Evolutionary conservation across 1,139 yeast species (phyloP), one percentile per base, ranked within the genome.

Genomic region (Suhomyces bribrorum): DNA sequence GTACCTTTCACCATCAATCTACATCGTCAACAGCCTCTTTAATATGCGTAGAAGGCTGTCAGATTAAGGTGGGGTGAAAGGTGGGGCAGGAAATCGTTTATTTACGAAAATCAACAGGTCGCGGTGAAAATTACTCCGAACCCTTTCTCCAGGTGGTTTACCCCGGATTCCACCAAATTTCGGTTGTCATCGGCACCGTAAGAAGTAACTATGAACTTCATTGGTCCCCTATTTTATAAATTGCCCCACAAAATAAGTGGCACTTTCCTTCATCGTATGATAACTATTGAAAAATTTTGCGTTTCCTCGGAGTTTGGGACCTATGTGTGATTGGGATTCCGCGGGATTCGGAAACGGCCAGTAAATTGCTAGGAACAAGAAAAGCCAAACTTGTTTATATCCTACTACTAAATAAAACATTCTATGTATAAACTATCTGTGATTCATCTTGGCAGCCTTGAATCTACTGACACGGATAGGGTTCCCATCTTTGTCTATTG

Each of bases 401-500:
- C 11, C 23, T 20, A 20, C 11, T 20, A 20, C 8, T 8, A n/a
- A n/a, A 8, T 4, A 20, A 20, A 20, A 20, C 8, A 8, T 20
- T 8, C 11, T 20, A 8, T 20, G 11, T n/a, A 20, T 20, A 13
- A 9, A 4, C 14, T 13, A 18, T 9, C 14, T 16, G 4, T 16
- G 24, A 17, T 29, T 34, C 40, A 59, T 40, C 35, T 70, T 61
- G 14, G 85, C 82, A n/a, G 85, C 77, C 50, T 73, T 85, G 58
- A 87, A 87, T 37, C 89, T 64, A 53, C 95, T 86, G 1, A 78
- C 63, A 46, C 69, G 79, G 9, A 75, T 51, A 0, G 81, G 79
- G 37, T 79, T 75, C 0, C 87, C 88, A 27, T 66, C 58, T 43
- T 80, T 84, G 49, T 86, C 90, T n/a, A 85, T 64, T 0, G 88